Base-by-base conservation (phyloP, 192 early-diverging fungal species). In the Dissophora ornata region DNA sequence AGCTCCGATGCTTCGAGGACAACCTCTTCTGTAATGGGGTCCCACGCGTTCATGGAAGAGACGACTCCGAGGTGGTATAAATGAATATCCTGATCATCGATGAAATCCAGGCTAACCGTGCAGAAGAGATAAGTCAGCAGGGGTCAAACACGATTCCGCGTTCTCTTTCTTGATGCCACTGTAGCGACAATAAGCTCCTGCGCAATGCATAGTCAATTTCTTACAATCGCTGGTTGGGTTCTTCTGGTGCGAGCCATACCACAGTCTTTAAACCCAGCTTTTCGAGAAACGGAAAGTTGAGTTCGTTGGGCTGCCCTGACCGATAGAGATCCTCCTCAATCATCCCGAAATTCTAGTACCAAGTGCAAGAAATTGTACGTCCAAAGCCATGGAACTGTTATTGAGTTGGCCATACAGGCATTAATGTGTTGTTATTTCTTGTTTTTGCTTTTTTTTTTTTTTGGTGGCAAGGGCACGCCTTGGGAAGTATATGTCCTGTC, bases 221-320 rank as follows among this genome's bases (percentile, higher is more conserved):
- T 65, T 84, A 93, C 91, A 97, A 96, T 45, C 93, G 85, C 71
- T 96, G 95, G 63, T 95, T 95, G 4, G 97, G 97, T 62, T 97
- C 96, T 85, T 99, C 96, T 12, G 95, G 95, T 12, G 97, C 98
- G 26, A 99, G 88, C 89, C 92, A 99, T 0, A 97, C 87, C 30
- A 99, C 93, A 11, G 95, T 96, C 48, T 93, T 93, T 57, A 99
- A 86, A 7, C 92, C 95, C 4, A 99, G 90, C 69, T 95, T 96
- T 69, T 98, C 98, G 58, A 99, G 87, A 69, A 98, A 98, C 0
- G 98, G 98, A 79, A 98, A 99, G 85, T 99, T 99, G 58, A 99
- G 89, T 83, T 99, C 98, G 75, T 99, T 98, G 16, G 98, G 98
- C 75, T 98, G 96, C 24, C 94, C 92, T 21, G 95, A 98, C 45